Evolutionary conservation across 768 basidiomycete species (phyloP).

Genomic region (Leucocoprinus sp.): DNA sequence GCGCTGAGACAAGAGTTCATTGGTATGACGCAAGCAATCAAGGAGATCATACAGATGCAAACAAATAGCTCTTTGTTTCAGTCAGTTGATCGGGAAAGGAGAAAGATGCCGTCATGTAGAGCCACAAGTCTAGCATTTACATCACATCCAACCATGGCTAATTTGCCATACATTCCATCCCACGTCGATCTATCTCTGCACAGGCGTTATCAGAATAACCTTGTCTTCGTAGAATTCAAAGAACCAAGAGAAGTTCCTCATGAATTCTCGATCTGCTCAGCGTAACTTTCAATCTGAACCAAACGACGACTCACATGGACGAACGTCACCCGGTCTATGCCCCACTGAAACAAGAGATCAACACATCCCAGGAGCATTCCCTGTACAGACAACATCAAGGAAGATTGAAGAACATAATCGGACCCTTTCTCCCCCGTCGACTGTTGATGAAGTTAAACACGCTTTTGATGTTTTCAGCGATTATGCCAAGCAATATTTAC

Average conservation of each 20-base stretch:
- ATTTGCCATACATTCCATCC: not conserved
- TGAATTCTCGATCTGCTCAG: not conserved
- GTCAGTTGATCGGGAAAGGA: not conserved
- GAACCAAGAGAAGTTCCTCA: not conserved
- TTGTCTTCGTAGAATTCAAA: not conserved
- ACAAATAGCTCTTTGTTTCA: not conserved
- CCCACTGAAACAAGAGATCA: not conserved
- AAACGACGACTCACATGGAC: not conserved
- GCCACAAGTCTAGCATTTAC: slow-evolving; percentile 6
- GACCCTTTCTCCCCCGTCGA: not conserved
- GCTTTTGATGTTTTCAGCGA: not conserved
- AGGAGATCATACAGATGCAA: not conserved
- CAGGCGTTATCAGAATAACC: no score
- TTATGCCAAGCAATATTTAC: slow-evolving; percentile 4
- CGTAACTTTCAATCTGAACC: not conserved
- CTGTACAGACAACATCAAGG: not conserved
- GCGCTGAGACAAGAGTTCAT: no score
- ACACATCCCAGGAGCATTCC: slow-evolving; percentile 1
- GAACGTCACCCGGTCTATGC: not conserved
- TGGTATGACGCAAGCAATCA: no score
- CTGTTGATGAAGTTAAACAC: not conserved
- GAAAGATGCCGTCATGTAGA: not conserved
- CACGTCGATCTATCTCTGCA: not conserved
- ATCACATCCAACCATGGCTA: not conserved
- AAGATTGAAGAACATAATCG: not conserved